phyloP scores from a whole-genome alignment of 1,284 basidiomycete species.

The Ganoderma leucocontextum region DNA sequence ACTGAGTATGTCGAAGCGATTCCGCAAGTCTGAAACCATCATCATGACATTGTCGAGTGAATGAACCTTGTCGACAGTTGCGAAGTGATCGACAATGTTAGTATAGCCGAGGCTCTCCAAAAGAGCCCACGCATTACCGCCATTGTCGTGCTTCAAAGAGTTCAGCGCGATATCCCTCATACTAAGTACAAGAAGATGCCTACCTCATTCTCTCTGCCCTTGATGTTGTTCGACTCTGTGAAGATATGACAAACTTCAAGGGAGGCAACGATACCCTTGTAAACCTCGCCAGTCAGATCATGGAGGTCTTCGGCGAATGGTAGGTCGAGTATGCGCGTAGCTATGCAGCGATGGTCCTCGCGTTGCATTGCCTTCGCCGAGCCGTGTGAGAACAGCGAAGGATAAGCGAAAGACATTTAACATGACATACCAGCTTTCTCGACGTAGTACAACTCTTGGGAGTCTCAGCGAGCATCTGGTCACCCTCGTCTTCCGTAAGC shows the following conservation, averaged over 20 bases:
- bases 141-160: not conserved
- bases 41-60: not conserved
- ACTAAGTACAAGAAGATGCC: not conserved
- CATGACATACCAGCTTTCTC: not conserved
- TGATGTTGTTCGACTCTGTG: not conserved
- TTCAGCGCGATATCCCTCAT: not conserved
- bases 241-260: not conserved
- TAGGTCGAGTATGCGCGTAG: not conserved
- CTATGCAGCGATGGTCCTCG: constrained; percentile 5
- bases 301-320: not conserved
- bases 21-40: not conserved
- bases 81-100: not conserved
- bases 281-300: not conserved
- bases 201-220: not conserved
- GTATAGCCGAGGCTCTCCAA: not conserved
- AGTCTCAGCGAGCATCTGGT: not conserved
- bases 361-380: not conserved
- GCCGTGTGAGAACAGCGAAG: not conserved
- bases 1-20: not conserved
- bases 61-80: not conserved
- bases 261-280: not conserved
- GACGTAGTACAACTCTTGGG: not conserved
- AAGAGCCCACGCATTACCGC: not conserved
- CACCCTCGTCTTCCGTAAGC: no score
- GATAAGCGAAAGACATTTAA: no score